Evolutionary conservation across 352 stramenopile species (phyloP), one percentile per base, ranked within the genome.

Genomic region (Globisporangium ultimum): DNA sequence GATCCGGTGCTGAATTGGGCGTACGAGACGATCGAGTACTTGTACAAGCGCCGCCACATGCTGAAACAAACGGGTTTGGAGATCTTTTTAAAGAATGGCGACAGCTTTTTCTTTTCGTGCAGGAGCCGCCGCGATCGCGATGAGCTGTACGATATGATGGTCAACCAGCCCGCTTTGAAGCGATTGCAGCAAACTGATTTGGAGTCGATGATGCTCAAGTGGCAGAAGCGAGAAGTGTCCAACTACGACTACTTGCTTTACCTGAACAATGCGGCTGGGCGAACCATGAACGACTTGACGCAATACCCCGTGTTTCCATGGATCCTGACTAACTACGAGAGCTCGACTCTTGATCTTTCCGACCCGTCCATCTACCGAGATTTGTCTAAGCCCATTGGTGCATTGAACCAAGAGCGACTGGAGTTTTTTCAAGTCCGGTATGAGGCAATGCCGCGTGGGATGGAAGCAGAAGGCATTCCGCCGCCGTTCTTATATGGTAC

Each of bases 401-500:
- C 93, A 17, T 80, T 99, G 12, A 97, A 96, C 50, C 55, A 84
- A 13, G 80, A 94, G 20, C 80, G 94, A 1, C 74, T 98, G 21
- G 72, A 90, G 42, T 89, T 91, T 57, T 98, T 98, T 64, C 74
- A 80, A 55, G 82, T 82, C 49, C 77, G 95, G 24, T 98, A 95
- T 55, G 72, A 97, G 48, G 67, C 76, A 34, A 98, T 99, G 89
- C 86, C 88, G 17, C 70, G 72, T 12, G 85, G 80, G 0, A 81
- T 90, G 22, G 83, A 97, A 57, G 83, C 75, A 0, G 84, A 93
- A 42, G 82, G 80, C 2, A 68, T 91, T 46, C 84, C 84, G 0
- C 97, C 97, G 8, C 88, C 95, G n/a, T 99, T 99, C 65, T 79
- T 99, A 55, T 99, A 99, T 70, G 97, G 97, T 21, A 99, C 97